Base-by-base conservation (phyloP, 2,329 filamentous ascomycete genomes). In the Coniochaeta ligniaria region DNA sequence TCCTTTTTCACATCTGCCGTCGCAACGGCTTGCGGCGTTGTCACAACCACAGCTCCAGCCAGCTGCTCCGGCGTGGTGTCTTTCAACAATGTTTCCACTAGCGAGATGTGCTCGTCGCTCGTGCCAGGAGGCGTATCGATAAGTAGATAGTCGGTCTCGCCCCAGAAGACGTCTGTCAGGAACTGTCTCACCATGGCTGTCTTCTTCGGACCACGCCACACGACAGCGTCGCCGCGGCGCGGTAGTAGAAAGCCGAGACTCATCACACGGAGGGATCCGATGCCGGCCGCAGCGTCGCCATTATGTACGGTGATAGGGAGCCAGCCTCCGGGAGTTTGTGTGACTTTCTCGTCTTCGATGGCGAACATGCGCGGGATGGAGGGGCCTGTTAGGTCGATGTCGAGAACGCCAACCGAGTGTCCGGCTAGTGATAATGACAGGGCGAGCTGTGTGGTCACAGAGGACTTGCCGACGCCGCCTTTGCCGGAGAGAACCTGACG, bases 181-280 rank as follows among this genome's bases (percentile, higher is more conserved):
- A 99, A 99, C 73, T 99, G 95, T 45, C 93, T 87, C 61, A 99
- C 92, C 95, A 99, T 99, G 58, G 95, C 95, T 5, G 95, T 99
- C 78, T 99, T 99, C 77, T 99, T 99, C 2, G 95, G 95, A 0
- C 95, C 95, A 59, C 95, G 86, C 95, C 95, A 99, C 43, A 99
- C 95, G 0, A 99, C 93, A 0, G 95, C 94, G 68, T 97, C 92
- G 63, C 90, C 91, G 67, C 94, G 82, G 63, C 87, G 85, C 3
- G 88, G 87, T 6, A 99, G 82, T 7, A 99, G 83, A 69, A 99
- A 98, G 2, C 93, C 95, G 1, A 99, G 80, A 60, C 92, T 96
- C 90, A 98, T 97, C 73, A 92, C 95, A 63, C 86, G 83, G 11
- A 94, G 79, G 36, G 86, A 79, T 1, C 90, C 90, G 26, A 86